Evolutionary conservation across 192 early-diverging fungal species (phyloP), one percentile per base, ranked within the genome.

Genomic region (Coemansia sp.): DNA sequence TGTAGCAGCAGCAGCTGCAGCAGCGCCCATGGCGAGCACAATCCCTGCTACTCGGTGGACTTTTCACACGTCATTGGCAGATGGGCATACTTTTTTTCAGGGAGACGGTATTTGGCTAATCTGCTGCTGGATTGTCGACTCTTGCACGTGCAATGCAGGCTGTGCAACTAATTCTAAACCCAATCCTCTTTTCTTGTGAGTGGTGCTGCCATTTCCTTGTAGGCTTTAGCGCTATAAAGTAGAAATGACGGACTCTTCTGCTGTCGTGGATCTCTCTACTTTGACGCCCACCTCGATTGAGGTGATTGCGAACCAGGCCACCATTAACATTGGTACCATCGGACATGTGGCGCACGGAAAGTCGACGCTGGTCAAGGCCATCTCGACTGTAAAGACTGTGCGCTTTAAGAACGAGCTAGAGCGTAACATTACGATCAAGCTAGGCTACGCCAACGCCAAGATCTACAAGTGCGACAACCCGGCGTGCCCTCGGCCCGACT

Each of bases 341-440:
- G 97, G 97, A 43, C 97, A 99, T 84, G 97, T 99, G 68, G 96
- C 97, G 32, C 97, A 99, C 88, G 97, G 97, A 82, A 99, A 99
- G 87, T 98, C 96, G 20, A 98, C 96, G 20, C 94, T 99, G 20
- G 97, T 99, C 61, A 99, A 95, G 78, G 96, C 97, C 40, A 97
- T 98, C 68, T 98, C 96, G 36, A 96, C 96, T 62, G 96, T 98
- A 22, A 93, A 94, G 86, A 99, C 97, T 36, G 93, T 98, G 54
- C 90, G 97, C 49, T 99, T 98, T 84, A 95, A 96, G 85, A 98
- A 94, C 76, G 97, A 99, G 80, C 86, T 96, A 59, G 95, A 97
- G 85, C 89, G 95, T 72, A 99, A 99, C 85, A 99, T 98, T 88
- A 99, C 97, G 49, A 99, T 99, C 83, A 99, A 97, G 84, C 88